These are phyloP conservation scores for Xylariaceae sp. DNA, from an alignment of 2,329 filamentous ascomycete species.

Conservation along the genomic window DNA sequence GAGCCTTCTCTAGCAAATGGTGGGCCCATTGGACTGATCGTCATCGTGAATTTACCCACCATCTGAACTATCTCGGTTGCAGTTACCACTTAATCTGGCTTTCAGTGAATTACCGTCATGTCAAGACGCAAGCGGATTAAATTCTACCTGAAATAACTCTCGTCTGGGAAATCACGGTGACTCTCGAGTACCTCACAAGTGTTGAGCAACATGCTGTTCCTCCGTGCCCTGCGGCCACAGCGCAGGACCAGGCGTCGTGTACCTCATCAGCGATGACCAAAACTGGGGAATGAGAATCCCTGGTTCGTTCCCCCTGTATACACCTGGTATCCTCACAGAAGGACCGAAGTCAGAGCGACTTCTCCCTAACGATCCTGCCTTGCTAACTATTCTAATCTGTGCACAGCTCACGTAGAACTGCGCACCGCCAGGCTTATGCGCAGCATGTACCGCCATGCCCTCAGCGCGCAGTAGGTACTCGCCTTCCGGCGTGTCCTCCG, in stretches of 20 bases:
- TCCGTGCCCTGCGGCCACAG: constrained; percentile 19
- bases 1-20: too few relatives aligned
- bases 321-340: constrained; percentile 18
- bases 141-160: too few relatives aligned
- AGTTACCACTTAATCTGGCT: too few relatives aligned
- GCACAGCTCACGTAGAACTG: constrained; percentile 25
- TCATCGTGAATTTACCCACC: too few relatives aligned
- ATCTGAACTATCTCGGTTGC: too few relatives aligned
- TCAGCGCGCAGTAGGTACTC: constrained; percentile 25
- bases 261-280: constrained; percentile 21
- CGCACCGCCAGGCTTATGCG: constrained; percentile 20
- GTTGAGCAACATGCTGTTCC: constrained; percentile 15
- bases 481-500: constrained; percentile 16
- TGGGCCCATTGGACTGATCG: too few relatives aligned
- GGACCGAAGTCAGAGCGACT: constrained; percentile 5
- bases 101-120: too few relatives aligned
- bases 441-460: constrained; percentile 23
- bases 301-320: constrained; percentile 18
- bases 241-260: constrained; percentile 20
- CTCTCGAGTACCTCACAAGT: background rate
- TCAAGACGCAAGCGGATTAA: too few relatives aligned
- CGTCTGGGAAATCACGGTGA: too few relatives aligned
- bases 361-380: background rate
- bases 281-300: constrained; percentile 24
- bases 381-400: constrained; percentile 13